Percentiles rank a stretch among this genome's conserved stretches.
These are phyloP conservation scores for Rhododendron vialii DNA, from an alignment of 148 eudicot genomes.

Conservation along the genomic window DNA sequence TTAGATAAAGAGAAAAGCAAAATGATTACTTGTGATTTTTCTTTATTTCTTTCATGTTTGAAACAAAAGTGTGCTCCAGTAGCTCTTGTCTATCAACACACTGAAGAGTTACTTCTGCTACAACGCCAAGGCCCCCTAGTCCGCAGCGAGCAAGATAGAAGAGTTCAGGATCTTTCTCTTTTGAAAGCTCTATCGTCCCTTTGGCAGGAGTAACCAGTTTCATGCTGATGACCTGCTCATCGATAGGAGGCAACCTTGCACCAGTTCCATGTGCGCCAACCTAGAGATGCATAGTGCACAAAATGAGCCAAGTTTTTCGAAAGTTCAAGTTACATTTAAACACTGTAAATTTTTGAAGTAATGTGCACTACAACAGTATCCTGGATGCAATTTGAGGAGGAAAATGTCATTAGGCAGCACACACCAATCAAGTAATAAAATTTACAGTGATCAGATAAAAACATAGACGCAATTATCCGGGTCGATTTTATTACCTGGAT, in stretches of 20 bases:
- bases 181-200: constrained; percentile 88
- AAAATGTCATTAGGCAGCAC: neutral
- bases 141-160: constrained; percentile 97
- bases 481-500: neutral
- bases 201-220: constrained; percentile 89
- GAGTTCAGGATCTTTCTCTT: constrained; percentile 86
- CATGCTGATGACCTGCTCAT: constrained; percentile 95
- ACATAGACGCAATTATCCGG: neutral
- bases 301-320: constrained; percentile 8
- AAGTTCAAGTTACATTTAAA: neutral
- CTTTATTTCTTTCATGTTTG: constrained; percentile 75
- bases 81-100: constrained; percentile 97
- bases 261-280: constrained; percentile 99
- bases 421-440: neutral
- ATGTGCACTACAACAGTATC: neutral
- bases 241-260: constrained; percentile 91
- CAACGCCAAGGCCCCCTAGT: constrained; percentile 96
- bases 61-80: constrained; percentile 88
- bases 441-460: neutral
- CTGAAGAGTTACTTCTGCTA: constrained; percentile 95
- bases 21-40: constrained; percentile 87
- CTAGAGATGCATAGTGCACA: constrained; percentile 34
- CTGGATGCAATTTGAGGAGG: neutral
- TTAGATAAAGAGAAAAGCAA: neutral
- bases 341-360: neutral